Evolutionary conservation across 1,139 yeast species (phyloP).

Genomic region (Taiozyma sp.): DNA sequence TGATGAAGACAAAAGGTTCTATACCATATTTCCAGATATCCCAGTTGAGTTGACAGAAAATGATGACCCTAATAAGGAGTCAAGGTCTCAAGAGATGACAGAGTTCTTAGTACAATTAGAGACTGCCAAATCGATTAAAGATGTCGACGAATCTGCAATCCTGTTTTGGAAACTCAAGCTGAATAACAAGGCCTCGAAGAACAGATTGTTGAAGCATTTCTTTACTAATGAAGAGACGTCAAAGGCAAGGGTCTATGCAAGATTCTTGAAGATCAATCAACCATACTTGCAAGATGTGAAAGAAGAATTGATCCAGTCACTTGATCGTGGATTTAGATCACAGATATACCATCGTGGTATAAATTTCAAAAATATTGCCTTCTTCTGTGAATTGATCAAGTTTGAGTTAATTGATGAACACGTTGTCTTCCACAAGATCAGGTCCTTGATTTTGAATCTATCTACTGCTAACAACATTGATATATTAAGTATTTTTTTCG

Average conservation of each 20-base stretch:
- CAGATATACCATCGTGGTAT: slow-evolving; percentile 51
- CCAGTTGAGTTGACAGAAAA: slow-evolving; percentile 18
- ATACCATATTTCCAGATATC: slow-evolving; percentile 42
- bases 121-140: slow-evolving; percentile 39
- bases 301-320: slow-evolving; percentile 48
- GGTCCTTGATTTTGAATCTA: slow-evolving; percentile 49
- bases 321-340: slow-evolving; percentile 58
- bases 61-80: slow-evolving; percentile 11
- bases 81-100: slow-evolving; percentile 40
- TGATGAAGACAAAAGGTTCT: slow-evolving; percentile 58
- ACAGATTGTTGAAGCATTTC: slow-evolving; percentile 55
- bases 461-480: slow-evolving; percentile 59
- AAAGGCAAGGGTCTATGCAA: slow-evolving; percentile 45
- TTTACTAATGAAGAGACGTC: slow-evolving; percentile 40
- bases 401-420: slow-evolving; percentile 72
- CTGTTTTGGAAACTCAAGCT: slow-evolving; percentile 50
- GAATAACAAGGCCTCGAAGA: slow-evolving; percentile 71
- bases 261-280: slow-evolving; percentile 63
- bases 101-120: slow-evolving; percentile 44
- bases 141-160: slow-evolving; percentile 51
- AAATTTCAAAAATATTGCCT: slow-evolving; percentile 53
- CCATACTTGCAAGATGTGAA: slow-evolving; percentile 46
- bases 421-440: slow-evolving; percentile 66
- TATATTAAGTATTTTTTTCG: slow-evolving; percentile 61
- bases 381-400: slow-evolving; percentile 72